phyloP scores from a whole-genome alignment of 176 grass and related monocot genomes.

The Phyllostachys edulis region DNA sequence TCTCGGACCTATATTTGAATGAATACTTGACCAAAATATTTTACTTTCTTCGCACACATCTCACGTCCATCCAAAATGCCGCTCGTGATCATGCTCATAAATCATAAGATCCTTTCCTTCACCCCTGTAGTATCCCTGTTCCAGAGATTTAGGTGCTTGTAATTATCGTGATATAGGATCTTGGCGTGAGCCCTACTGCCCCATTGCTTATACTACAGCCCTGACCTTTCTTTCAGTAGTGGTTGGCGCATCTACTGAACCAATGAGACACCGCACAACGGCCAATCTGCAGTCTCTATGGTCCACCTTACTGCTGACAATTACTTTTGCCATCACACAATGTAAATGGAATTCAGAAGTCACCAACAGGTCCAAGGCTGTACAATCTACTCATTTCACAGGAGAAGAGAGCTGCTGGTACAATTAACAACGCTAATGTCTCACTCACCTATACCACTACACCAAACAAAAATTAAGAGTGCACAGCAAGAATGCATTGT shows the following conservation, averaged over 20 bases:
- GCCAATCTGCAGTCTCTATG: not conserved
- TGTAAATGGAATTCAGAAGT: not conserved
- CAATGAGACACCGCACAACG: not conserved
- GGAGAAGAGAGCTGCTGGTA: not conserved
- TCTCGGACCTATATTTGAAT: not conserved
- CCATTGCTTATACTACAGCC: not conserved
- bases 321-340: slow-evolving; percentile 4
- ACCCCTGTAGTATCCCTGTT: not conserved
- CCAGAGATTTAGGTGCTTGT: slow-evolving; percentile 25
- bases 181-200: slow-evolving; percentile 17
- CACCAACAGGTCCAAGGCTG: slow-evolving; percentile 16
- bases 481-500: slow-evolving; percentile 19
- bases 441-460: slow-evolving; percentile 21
- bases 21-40: not conserved
- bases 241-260: slow-evolving; percentile 21
- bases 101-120: not conserved
- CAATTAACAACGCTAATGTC: not conserved
- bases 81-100: not conserved
- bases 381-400: slow-evolving; percentile 23
- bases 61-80: not conserved
- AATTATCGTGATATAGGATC: slow-evolving; percentile 33
- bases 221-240: not conserved
- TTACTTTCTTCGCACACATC: not conserved
- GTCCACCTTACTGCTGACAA: not conserved
- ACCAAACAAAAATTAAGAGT: slow-evolving; percentile 21